Conservation (phyloP, 1,284 basidiomycete genomes). For the Rhodotorula sp. region DNA sequence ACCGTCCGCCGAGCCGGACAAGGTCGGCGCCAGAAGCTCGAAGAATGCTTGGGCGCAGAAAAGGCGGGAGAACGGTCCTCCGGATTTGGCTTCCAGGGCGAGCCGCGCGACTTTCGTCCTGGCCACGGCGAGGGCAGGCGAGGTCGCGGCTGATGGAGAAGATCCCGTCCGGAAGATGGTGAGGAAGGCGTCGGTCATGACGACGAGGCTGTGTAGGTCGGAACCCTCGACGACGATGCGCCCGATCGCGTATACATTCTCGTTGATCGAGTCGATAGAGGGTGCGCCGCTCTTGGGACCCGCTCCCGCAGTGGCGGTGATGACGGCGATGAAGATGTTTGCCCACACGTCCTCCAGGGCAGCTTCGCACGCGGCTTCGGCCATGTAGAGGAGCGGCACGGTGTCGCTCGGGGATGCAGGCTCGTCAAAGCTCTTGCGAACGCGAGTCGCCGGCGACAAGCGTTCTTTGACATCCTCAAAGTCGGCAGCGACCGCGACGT, state of each 20-base stretch:
- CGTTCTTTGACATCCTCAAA: slow-evolving; percentile 27
- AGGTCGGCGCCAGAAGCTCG: slow-evolving; percentile 16
- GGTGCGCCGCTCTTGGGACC: background rate
- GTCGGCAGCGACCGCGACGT: slow-evolving; percentile 35
- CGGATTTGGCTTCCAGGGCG: slow-evolving; percentile 5
- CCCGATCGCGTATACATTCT: slow-evolving; percentile 14
- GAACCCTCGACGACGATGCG: slow-evolving; percentile 21
- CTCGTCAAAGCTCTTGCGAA: slow-evolving; percentile 4
- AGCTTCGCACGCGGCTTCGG: slow-evolving; percentile 34
- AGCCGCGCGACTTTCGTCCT: slow-evolving; percentile 15
- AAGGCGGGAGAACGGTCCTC: slow-evolving; percentile 8
- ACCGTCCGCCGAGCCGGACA: slow-evolving; percentile 1
- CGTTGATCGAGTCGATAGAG: slow-evolving; percentile 1
- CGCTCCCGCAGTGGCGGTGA: slow-evolving; percentile 27
- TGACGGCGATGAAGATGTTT: slow-evolving; percentile 38
- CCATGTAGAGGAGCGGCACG: slow-evolving; percentile 39
- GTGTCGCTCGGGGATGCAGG: slow-evolving; percentile 22
- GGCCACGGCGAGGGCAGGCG: background rate
- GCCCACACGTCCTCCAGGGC: slow-evolving; percentile 39
- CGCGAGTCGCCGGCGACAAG: slow-evolving; percentile 11
- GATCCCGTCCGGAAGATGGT: slow-evolving; percentile 8
- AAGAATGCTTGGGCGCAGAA: slow-evolving; percentile 24
- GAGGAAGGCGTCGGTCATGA: slow-evolving; percentile 17
- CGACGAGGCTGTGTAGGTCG: slow-evolving; percentile 6
- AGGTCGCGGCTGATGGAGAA: background rate